A percentile compares a stretch with the other conserved stretches of the same genome.
Conservation (phyloP, 371 early-diverging fungal species). For the Haplosporangium sp. region DNA sequence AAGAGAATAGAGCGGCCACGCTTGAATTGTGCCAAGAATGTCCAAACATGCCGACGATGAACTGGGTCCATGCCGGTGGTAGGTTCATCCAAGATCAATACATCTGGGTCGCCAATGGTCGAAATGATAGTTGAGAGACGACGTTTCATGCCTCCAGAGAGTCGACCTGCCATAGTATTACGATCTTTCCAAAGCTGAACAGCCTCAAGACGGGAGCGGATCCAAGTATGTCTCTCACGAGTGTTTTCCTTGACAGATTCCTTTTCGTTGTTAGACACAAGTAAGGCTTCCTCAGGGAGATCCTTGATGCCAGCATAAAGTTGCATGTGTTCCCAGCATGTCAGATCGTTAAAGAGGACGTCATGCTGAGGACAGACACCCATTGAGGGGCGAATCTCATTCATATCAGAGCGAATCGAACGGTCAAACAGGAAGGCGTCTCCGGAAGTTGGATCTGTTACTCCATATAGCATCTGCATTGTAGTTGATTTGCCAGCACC, state of each 20-base stretch:
- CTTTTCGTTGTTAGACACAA: slow-evolving; percentile 19
- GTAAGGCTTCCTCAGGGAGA: slow-evolving; percentile 37
- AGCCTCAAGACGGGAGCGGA: slow-evolving; percentile 60
- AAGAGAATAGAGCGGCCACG: slow-evolving; percentile 69
- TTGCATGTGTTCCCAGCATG: slow-evolving; percentile 58
- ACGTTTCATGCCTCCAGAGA: slow-evolving; percentile 72
- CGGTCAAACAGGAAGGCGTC: slow-evolving; percentile 45
- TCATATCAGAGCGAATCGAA: slow-evolving; percentile 40
- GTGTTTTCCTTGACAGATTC: slow-evolving; percentile 45
- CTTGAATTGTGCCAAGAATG: slow-evolving; percentile 78
- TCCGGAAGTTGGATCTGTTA: slow-evolving; percentile 39
- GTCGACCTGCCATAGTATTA: slow-evolving; percentile 46
- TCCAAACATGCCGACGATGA: slow-evolving; percentile 80
- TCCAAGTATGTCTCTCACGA: slow-evolving; percentile 36
- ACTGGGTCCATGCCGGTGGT: slow-evolving; percentile 76
- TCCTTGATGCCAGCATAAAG: slow-evolving; percentile 60
- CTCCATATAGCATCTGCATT: slow-evolving; percentile 55
- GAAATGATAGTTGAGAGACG: slow-evolving; percentile 78
- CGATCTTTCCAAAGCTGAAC: slow-evolving; percentile 58
- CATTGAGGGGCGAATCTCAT: slow-evolving; percentile 40
- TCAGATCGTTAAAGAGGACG: slow-evolving; percentile 56
- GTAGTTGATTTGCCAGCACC: slow-evolving; percentile 56
- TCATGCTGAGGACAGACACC: slow-evolving; percentile 63
- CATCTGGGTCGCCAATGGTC: slow-evolving; percentile 72
- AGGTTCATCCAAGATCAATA: slow-evolving; percentile 63